phyloP scores from a whole-genome alignment of 2,329 filamentous ascomycete genomes.

The Pseudogymnoascus sp. region DNA sequence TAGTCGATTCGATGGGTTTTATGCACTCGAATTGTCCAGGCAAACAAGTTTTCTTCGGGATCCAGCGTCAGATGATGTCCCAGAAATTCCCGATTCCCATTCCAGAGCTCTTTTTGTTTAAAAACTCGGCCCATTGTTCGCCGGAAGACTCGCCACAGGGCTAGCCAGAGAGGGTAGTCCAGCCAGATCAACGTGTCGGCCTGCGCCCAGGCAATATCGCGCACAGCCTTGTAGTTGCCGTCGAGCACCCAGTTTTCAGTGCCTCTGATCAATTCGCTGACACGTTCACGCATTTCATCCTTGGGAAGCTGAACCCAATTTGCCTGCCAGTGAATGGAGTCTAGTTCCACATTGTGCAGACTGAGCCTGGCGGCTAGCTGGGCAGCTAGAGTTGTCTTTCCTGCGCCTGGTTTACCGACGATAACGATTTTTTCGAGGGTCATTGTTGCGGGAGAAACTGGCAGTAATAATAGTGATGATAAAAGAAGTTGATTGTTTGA shows the following conservation, averaged over 20 bases:
- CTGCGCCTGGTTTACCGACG: conserved; percentile 5
- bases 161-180: conserved; percentile 5
- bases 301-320: not conserved
- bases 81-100: conserved; percentile 6
- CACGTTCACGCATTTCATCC: not conserved
- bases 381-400: not conserved
- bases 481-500: not conserved
- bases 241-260: conserved; percentile 1
- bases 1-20: not conserved
- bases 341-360: not conserved
- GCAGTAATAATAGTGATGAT: not conserved
- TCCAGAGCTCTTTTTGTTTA: conserved; percentile 3
- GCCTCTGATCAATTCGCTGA: not conserved
- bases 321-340: not conserved
- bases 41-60: conserved; percentile 7
- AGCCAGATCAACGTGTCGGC: conserved; percentile 9
- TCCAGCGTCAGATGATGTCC: conserved; percentile 1
- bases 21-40: conserved; percentile 7
- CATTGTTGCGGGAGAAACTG: not conserved
- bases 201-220: conserved; percentile 1
- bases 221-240: not conserved
- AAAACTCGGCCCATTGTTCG: conserved; percentile 3
- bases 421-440: not conserved
- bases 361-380: not conserved
- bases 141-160: not conserved